These are phyloP conservation scores for Pseudocercospora ulei DNA, from an alignment of 2,329 filamentous ascomycete species.

Conservation along the genomic window DNA sequence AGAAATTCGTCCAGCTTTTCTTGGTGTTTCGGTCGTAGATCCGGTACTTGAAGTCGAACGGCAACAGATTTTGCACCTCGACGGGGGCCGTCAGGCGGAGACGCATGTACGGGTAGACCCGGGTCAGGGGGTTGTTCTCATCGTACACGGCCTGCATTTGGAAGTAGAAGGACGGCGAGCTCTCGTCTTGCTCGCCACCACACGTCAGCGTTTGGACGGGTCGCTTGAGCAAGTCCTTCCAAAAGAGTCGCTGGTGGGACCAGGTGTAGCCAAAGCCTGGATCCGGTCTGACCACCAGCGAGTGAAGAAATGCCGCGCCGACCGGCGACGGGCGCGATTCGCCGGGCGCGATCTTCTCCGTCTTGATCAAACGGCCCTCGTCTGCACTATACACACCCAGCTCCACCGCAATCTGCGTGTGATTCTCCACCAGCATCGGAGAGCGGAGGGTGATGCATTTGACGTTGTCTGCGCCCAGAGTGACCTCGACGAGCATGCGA, in stretches of 20 bases:
- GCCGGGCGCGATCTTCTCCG: slow-evolving; percentile 92
- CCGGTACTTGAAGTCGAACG: slow-evolving; percentile 97
- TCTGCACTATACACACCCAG: slow-evolving; percentile 80
- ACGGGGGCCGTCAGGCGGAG: slow-evolving; percentile 85
- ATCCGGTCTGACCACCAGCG: slow-evolving; percentile 76
- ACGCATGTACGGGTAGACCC: slow-evolving; percentile 87
- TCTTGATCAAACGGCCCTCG: slow-evolving; percentile 85
- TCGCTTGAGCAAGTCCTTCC: slow-evolving; percentile 77
- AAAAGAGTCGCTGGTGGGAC: slow-evolving; percentile 82
- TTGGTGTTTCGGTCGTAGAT: slow-evolving; percentile 98
- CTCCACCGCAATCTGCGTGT: slow-evolving; percentile 92
- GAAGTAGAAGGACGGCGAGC: slow-evolving; percentile 80
- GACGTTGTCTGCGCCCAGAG: slow-evolving; percentile 84
- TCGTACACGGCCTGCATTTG: slow-evolving; percentile 84
- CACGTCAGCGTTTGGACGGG: slow-evolving; percentile 83
- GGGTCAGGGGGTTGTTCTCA: slow-evolving; percentile 69
- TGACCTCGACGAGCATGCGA: slow-evolving; percentile 83
- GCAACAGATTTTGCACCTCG: slow-evolving; percentile 85
- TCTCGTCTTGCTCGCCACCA: slow-evolving; percentile 70
- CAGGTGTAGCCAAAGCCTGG: slow-evolving; percentile 94
- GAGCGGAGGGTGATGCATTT: slow-evolving; percentile 96
- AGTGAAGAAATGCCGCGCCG: slow-evolving; percentile 83
- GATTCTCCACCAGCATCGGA: slow-evolving; percentile 84
- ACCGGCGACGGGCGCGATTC: slow-evolving; percentile 84
- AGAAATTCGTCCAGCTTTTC: slow-evolving; percentile 97